These are phyloP conservation scores for Hysterium pulicare DNA, from an alignment of 2,329 filamentous ascomycete species.

Conservation along the genomic window DNA sequence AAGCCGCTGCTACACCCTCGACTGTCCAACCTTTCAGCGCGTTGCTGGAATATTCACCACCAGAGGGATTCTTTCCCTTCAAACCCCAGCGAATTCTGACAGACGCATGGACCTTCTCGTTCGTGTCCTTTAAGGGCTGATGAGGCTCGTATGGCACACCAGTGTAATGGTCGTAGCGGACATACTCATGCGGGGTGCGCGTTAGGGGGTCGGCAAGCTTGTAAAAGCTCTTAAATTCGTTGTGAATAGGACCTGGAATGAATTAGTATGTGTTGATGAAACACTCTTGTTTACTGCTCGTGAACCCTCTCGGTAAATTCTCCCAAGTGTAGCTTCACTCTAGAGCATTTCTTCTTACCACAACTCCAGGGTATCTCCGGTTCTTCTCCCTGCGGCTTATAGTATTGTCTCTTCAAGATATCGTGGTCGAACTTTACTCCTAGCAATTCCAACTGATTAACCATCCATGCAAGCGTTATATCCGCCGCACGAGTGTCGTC, in stretches of 20 bases:
- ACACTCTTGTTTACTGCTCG: no score
- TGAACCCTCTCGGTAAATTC: no score
- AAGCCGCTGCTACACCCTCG: constrained; percentile 1
- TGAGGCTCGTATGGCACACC: neutral
- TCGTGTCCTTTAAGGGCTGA: neutral
- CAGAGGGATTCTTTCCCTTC: constrained; percentile 5
- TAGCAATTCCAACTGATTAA: neutral
- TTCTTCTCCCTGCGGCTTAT: neutral
- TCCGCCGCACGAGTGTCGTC: constrained; percentile 11
- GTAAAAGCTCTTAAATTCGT: neutral
- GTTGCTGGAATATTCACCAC: constrained; percentile 5
- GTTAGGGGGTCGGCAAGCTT: neutral
- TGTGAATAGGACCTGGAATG: neutral
- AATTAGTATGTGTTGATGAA: neutral
- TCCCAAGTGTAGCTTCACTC: no score
- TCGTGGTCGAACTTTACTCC: neutral
- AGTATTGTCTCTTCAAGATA: neutral
- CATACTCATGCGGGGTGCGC: neutral
- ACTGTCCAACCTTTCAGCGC: constrained; percentile 7
- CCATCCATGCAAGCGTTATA: constrained; percentile 1
- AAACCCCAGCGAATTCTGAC: constrained; percentile 7
- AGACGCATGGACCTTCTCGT: constrained; percentile 9
- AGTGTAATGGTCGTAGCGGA: neutral
- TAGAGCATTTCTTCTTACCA: no score
- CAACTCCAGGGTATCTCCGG: neutral